Conservation (phyloP, 305 asterid species). For the Fraxinus greggii region DNA sequence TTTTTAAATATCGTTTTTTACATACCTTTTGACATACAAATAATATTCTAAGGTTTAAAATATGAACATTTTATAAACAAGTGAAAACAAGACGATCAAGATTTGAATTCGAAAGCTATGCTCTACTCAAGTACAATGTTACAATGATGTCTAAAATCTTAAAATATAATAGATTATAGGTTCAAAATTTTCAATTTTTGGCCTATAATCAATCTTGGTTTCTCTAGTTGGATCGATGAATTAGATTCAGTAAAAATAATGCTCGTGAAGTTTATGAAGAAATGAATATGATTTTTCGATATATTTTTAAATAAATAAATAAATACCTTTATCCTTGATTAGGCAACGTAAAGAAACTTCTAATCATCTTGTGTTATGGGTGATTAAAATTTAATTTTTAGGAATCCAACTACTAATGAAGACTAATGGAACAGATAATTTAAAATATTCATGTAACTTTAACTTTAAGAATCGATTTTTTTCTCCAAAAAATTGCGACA, state of each 20-base stretch:
- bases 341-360: not conserved
- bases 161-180: no score
- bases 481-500: no score
- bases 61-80: not conserved
- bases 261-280: not conserved
- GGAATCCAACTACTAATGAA: not conserved
- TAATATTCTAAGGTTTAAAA: no score
- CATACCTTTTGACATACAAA: not conserved
- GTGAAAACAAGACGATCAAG: not conserved
- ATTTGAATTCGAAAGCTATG: not conserved
- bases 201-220: not conserved
- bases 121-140: not conserved
- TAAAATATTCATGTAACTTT: not conserved
- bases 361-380: not conserved
- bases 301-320: no score
- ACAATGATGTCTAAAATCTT: not conserved
- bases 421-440: not conserved
- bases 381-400: not conserved
- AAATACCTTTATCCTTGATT: not conserved
- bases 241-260: not conserved
- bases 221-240: not conserved
- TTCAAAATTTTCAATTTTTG: no score
- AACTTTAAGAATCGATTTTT: not conserved
- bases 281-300: not conserved
- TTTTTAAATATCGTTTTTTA: not conserved